Evolutionary conservation across 768 basidiomycete genomes (phyloP), one percentile per base, ranked within the genome.

Genomic region (Naganishia vaughanmartiniae): DNA sequence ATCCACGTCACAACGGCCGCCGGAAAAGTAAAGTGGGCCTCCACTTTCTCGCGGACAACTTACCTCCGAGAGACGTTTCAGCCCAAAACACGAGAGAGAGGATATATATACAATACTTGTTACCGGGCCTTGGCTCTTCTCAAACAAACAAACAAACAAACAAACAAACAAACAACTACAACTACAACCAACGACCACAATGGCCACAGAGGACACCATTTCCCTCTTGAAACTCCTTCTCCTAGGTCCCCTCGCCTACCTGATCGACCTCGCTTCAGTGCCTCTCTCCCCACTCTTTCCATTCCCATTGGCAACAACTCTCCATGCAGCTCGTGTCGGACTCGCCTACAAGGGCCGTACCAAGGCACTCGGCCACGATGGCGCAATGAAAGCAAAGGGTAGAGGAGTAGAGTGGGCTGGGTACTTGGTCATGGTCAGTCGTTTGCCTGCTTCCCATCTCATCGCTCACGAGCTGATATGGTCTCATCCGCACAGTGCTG

Each of bases 351-450:
- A 65, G 45, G 67, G 58, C 10, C 58, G 71, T 17, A 34, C 54
- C 24, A 66, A 48, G 54, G 67, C 67, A 1, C 53, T 72, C 12
- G 71, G 71, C 5, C 45, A 45, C 30, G 66, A 72, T 28, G 60
- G 67, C 1, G 66, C 57, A 10, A 72, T 67, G 60, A 67, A 58
- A 15, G 54, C 45, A 4, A 69, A 45, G 45, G 60, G 67, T 14
- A 36, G 45, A 30, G 57, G 36, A 9, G 71, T 69, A n/a, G 67
- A 72, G 30, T 65, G 58, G 48, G 71, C 71, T 48, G 71, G 71
- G 21, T 72, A 53, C 56, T 45, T 72, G 55, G 46, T 66, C 28
- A 72, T 72, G 71, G 71, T 72, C 39, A 42, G 67, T n/a, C n/a
- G n/a, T n/a, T n/a, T 63, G 45, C 26, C 58, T 17, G 33, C 7